phyloP scores from a whole-genome alignment of 768 basidiomycete species.

The Podaxis carcinomalis region DNA sequence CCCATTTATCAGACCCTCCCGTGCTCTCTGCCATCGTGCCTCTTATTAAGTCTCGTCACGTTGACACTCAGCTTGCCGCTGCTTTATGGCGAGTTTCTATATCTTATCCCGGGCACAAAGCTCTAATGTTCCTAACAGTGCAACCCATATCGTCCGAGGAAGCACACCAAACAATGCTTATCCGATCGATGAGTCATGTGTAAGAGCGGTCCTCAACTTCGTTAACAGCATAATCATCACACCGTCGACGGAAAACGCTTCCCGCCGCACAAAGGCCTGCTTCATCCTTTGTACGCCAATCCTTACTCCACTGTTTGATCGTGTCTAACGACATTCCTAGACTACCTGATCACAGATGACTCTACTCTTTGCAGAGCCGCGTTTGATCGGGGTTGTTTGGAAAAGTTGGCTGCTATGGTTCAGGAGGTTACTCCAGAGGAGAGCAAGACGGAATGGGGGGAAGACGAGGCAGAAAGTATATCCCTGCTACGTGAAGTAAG shows the following conservation, averaged over 20 bases:
- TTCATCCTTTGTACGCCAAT: conserved; percentile 63
- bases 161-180: conserved; percentile 18
- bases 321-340: conserved; percentile 24
- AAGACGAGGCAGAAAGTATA: conserved; percentile 61
- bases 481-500: conserved; percentile 62
- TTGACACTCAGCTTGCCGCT: conserved; percentile 66
- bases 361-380: conserved; percentile 61
- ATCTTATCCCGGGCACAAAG: not conserved
- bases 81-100: conserved; percentile 54
- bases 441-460: conserved; percentile 47
- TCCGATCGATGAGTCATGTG: conserved; percentile 38
- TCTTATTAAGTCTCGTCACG: conserved; percentile 52
- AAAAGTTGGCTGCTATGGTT: conserved; percentile 47
- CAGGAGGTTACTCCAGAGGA: conserved; percentile 50
- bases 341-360: conserved; percentile 71
- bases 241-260: conserved; percentile 31
- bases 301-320: not conserved
- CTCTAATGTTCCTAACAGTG: conserved; percentile 30
- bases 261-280: conserved; percentile 61
- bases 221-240: conserved; percentile 56
- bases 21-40: conserved; percentile 41
- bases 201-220: conserved; percentile 65
- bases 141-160: conserved; percentile 59
- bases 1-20: conserved; percentile 24
- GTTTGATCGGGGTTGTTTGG: conserved; percentile 63